Percentiles rank a stretch among this genome's conserved stretches.
Conservation (phyloP, 2,329 filamentous ascomycete genomes). For the Alternaria atra region DNA sequence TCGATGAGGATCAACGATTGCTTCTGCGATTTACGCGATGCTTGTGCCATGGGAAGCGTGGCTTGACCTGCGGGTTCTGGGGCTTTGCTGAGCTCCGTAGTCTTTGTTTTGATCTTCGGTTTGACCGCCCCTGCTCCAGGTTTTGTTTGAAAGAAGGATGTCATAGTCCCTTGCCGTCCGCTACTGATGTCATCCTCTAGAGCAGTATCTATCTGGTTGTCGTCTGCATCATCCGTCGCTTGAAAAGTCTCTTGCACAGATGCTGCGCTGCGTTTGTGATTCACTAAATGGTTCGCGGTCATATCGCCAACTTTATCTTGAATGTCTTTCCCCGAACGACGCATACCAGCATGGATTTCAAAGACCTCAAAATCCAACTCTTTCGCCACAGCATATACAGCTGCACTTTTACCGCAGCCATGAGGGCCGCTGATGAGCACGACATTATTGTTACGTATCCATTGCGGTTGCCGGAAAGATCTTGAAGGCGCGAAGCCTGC, state of each 20-base stretch:
- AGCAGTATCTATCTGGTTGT: slow-evolving; percentile 53
- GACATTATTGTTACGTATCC: slow-evolving; percentile 67
- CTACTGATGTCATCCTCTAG: slow-evolving; percentile 68
- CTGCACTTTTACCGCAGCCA: slow-evolving; percentile 92
- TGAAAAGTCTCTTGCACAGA: slow-evolving; percentile 36
- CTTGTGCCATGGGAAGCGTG: slow-evolving; percentile 31
- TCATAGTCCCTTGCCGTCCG: slow-evolving; percentile 80
- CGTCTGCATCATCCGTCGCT: slow-evolving; percentile 45
- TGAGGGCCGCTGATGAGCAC: slow-evolving; percentile 89
- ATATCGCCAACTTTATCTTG: slow-evolving; percentile 94
- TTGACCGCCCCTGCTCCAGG: slow-evolving; percentile 31
- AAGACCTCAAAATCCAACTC: slow-evolving; percentile 95
- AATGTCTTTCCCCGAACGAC: slow-evolving; percentile 88
- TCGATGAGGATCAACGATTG: slow-evolving; percentile 95
- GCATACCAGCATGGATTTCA: slow-evolving; percentile 86
- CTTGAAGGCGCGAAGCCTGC: slow-evolving; percentile 56
- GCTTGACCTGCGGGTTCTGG: slow-evolving; percentile 27
- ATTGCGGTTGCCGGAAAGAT: slow-evolving; percentile 45
- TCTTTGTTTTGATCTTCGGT: slow-evolving; percentile 26
- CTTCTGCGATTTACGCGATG: slow-evolving; percentile 68
- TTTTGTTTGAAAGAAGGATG: slow-evolving; percentile 74
- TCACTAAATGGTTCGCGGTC: slow-evolving; percentile 93
- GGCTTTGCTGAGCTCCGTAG: slow-evolving; percentile 25
- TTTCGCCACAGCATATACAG: slow-evolving; percentile 89
- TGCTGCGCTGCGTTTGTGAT: slow-evolving; percentile 50